Percentiles rank a stretch among this genome's conserved stretches.
Conservation (phyloP, 345 rosid species). For the Gossypium australe region DNA sequence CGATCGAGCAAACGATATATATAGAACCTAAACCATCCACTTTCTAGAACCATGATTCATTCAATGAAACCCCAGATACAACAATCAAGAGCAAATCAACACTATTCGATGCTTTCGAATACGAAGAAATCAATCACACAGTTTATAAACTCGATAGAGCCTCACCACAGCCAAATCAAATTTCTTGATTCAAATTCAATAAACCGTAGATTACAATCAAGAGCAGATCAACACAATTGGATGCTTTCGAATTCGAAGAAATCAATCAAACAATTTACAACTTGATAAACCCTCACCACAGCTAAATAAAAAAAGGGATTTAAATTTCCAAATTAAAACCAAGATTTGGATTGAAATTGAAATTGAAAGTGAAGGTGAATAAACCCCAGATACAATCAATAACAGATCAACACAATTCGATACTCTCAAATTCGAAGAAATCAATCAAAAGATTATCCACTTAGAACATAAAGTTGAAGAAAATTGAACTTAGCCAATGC, state of each 20-base stretch:
- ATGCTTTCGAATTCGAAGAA: background rate
- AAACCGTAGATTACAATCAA: background rate
- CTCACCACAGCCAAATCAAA: too few relatives aligned
- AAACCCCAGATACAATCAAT: background rate
- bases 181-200: background rate
- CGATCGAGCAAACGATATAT: background rate
- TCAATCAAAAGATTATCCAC: constrained; percentile 2
- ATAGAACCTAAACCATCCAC: background rate
- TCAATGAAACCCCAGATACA: too few relatives aligned
- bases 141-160: too few relatives aligned
- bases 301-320: too few relatives aligned
- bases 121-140: too few relatives aligned
- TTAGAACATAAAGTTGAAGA: too few relatives aligned
- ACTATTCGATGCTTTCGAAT: too few relatives aligned
- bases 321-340: background rate
- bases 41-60: background rate
- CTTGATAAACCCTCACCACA: background rate
- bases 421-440: background rate
- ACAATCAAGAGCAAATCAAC: too few relatives aligned
- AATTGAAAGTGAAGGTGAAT: too few relatives aligned
- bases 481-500: too few relatives aligned
- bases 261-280: background rate
- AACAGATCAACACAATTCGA: background rate
- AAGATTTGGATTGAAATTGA: too few relatives aligned
- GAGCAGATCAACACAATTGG: background rate